Evolutionary conservation across 495 filamentous ascomycete genomes (phyloP).

Genomic region (Letharia lupina): DNA sequence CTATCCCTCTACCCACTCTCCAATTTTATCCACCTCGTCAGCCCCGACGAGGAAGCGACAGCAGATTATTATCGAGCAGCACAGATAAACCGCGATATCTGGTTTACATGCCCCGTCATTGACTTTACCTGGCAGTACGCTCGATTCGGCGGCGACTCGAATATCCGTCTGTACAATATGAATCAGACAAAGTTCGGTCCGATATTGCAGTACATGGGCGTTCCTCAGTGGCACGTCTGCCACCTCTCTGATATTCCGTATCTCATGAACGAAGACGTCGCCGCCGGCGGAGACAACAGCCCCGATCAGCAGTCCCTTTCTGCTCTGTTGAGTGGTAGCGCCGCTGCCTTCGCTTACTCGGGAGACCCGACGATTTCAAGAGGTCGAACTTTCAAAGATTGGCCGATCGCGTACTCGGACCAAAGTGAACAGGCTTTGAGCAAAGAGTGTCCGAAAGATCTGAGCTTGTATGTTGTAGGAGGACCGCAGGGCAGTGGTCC

Average conservation of each 20-base stretch:
- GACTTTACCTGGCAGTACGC: conserved; percentile 34
- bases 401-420: conserved; percentile 3
- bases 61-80: conserved; percentile 39
- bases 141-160: conserved; percentile 23
- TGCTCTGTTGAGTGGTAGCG: conserved; percentile 5
- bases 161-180: conserved; percentile 35
- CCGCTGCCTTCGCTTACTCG: conserved; percentile 8
- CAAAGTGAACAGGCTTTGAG: neutral
- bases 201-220: conserved; percentile 27
- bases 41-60: conserved; percentile 19
- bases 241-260: conserved; percentile 43
- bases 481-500: conserved; percentile 1
- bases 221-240: conserved; percentile 32
- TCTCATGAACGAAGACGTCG: conserved; percentile 30
- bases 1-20: conserved; percentile 32
- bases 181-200: conserved; percentile 38
- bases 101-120: conserved; percentile 38
- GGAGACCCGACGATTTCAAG: conserved; percentile 7
- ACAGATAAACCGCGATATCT: conserved; percentile 39
- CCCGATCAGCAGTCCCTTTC: conserved; percentile 19
- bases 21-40: conserved; percentile 32
- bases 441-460: neutral
- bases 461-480: conserved; percentile 5
- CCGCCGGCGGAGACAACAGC: conserved; percentile 26
- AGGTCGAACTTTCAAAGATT: conserved; percentile 8